Base-by-base conservation (phyloP, 2,329 filamentous ascomycete species). In the Aspergillus persii region DNA sequence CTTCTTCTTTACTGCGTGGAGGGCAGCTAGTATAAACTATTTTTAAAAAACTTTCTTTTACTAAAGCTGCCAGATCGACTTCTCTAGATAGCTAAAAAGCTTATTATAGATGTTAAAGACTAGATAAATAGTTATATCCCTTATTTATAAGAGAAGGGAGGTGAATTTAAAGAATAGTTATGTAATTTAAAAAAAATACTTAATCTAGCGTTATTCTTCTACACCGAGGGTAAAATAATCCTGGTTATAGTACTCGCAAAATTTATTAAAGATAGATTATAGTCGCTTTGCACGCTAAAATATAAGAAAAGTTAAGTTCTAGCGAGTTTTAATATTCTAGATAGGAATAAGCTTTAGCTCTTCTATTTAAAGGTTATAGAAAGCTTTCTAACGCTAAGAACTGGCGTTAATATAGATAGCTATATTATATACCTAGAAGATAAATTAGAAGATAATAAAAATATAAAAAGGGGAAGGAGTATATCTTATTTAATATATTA, bases 301-400 rank as follows among this genome's bases (percentile, higher is more conserved):
- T 53, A 64, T 66, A 18, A 64, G 36, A 54, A 61, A 66, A 8
- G 41, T 66, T 47, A 56, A 66, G 56, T 66, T 66, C 60, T 51
- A 66, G 18, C 53, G 41, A 11, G 56, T 66, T 48, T 44, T 44
- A n/a, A 66, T 57, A 57, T 66, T 59, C 53, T 63, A 51, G 3
- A 64, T 61, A 31, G 53, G 56, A 9, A 64, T 41, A 44, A 64
- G 54, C 30, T 57, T 61, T 56, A 50, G 48, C n/a, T n/a, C n/a
- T n/a, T 50, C 48, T 41, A 44, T 57, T 52, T 66, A 50, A 27
- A 64, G 56, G 12, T 59, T 53, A 11, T 29, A 29, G 33, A 66
- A 66, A 5, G 11, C 18, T 44, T 66, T 60, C 9, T 51, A 36
- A 6, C 55, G 54, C 30, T 66, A 50, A 50, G 58, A 55, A 30